Conservation (phyloP, 2,329 filamentous ascomycete species). For the Aspergillus sp. region DNA sequence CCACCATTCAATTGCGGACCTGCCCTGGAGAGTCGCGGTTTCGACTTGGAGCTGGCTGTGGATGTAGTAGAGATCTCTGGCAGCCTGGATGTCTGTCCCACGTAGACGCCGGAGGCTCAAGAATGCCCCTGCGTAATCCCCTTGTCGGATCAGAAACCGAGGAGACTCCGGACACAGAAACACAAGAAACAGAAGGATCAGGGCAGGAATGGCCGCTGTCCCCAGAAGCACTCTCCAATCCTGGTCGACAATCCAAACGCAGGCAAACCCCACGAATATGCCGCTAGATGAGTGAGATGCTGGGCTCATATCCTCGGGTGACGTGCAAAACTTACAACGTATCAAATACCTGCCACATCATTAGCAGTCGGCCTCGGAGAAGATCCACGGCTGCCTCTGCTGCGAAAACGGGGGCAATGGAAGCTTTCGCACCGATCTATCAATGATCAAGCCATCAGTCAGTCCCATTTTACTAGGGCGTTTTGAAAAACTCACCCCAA, state of each 20-base stretch:
- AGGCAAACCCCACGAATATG: constrained; percentile 15
- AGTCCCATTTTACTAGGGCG: background rate
- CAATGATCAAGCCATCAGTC: background rate
- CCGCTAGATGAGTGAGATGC: constrained; percentile 4
- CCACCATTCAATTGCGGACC: background rate
- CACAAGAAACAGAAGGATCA: constrained; percentile 47
- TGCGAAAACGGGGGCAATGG: constrained; percentile 22
- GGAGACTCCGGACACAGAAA: constrained; percentile 44
- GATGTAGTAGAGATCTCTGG: constrained; percentile 36
- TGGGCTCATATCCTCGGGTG: background rate
- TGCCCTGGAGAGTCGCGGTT: constrained; percentile 11
- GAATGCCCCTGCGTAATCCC: constrained; percentile 28
- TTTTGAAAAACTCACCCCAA: constrained; percentile 19
- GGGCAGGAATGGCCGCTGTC: constrained; percentile 48
- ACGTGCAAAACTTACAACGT: constrained; percentile 13
- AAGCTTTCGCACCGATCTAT: constrained; percentile 23
- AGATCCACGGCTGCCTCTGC: constrained; percentile 20
- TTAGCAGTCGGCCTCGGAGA: constrained; percentile 18
- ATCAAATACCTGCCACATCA: constrained; percentile 25
- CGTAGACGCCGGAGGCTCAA: constrained; percentile 35
- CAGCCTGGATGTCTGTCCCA: constrained; percentile 33
- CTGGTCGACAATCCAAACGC: constrained; percentile 24
- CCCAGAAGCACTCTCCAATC: constrained; percentile 48
- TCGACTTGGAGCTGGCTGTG: constrained; percentile 34
- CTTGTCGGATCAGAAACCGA: constrained; percentile 39